Evolutionary conservation across 1,284 basidiomycete genomes (phyloP).

Genomic region (Agroathelia rolfsii): DNA sequence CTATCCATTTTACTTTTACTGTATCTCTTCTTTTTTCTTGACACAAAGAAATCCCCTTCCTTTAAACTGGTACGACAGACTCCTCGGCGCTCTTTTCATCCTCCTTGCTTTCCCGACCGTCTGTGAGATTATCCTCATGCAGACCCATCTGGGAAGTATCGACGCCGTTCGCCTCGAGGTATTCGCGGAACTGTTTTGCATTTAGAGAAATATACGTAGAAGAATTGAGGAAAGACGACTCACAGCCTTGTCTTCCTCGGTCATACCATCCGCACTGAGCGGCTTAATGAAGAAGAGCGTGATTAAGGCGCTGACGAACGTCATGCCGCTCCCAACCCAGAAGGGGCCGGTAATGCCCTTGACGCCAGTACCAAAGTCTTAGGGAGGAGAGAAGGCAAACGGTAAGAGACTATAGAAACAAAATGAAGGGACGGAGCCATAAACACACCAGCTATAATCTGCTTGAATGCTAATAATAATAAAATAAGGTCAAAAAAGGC

Average conservation of each 20-base stretch:
- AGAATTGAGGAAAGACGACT: conserved; percentile 13
- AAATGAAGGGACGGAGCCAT: neutral
- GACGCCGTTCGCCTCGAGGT: conserved; percentile 68
- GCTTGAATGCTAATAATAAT: conserved; percentile 44
- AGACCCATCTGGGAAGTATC: conserved; percentile 66
- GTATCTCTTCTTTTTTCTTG: too few relatives aligned
- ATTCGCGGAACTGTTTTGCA: conserved; percentile 58
- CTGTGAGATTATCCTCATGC: conserved; percentile 11
- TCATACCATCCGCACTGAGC: conserved; percentile 72
- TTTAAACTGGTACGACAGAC: too few relatives aligned
- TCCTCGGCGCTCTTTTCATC: too few relatives aligned
- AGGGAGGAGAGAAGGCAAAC: conserved; percentile 7
- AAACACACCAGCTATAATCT: conserved; percentile 48
- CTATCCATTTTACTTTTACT: too few relatives aligned
- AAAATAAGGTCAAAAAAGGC: conserved; percentile 11
- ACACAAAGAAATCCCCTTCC: too few relatives aligned
- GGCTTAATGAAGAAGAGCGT: conserved; percentile 71
- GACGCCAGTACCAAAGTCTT: conserved; percentile 48
- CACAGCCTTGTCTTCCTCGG: conserved; percentile 59
- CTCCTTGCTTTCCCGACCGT: too few relatives aligned
- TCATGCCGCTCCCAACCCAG: conserved; percentile 63
- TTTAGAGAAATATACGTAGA: neutral
- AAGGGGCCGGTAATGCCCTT: conserved; percentile 73
- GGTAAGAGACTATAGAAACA: neutral
- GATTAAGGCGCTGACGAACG: conserved; percentile 62